Evolutionary conservation across 495 filamentous ascomycete species (phyloP).

Genomic region (Neurospora sp.): DNA sequence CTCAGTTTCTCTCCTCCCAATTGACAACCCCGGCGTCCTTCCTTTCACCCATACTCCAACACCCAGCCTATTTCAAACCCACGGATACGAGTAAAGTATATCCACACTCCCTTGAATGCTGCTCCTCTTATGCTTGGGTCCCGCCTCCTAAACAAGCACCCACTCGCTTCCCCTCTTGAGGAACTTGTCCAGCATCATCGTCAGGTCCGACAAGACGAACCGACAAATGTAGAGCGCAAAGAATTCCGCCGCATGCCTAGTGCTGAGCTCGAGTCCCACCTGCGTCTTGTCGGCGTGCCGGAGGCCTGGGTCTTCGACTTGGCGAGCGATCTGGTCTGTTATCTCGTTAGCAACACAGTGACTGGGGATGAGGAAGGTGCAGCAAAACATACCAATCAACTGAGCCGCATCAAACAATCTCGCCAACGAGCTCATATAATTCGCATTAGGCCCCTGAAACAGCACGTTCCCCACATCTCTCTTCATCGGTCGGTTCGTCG

Average conservation of each 20-base stretch:
- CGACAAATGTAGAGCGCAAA: slow-evolving; percentile 95
- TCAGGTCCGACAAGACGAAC: slow-evolving; percentile 78
- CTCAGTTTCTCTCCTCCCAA: neutral
- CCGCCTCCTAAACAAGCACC: slow-evolving; percentile 48
- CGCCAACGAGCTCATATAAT: slow-evolving; percentile 86
- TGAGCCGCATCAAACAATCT: slow-evolving; percentile 91
- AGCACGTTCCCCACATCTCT: slow-evolving; percentile 58
- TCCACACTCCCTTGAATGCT: neutral
- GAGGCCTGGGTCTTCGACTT: slow-evolving; percentile 87
- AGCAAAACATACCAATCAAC: slow-evolving; percentile 63
- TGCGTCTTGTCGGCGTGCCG: slow-evolving; percentile 73
- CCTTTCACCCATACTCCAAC: neutral
- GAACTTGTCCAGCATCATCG: slow-evolving; percentile 88
- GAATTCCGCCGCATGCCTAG: slow-evolving; percentile 91
- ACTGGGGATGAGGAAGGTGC: too few species aligned
- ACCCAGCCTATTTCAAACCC: neutral
- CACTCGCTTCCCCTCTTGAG: slow-evolving; percentile 94
- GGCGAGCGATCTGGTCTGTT: slow-evolving; percentile 87
- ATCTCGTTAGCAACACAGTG: too few species aligned
- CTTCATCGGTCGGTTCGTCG: slow-evolving; percentile 48
- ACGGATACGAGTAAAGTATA: neutral
- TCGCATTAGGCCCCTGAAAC: slow-evolving; percentile 74
- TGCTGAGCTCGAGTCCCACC: slow-evolving; percentile 86
- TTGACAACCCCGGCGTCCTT: neutral
- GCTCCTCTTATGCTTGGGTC: neutral